These are phyloP conservation scores for Aspergillus affinis DNA, from an alignment of 495 filamentous ascomycete species.

Conservation along the genomic window DNA sequence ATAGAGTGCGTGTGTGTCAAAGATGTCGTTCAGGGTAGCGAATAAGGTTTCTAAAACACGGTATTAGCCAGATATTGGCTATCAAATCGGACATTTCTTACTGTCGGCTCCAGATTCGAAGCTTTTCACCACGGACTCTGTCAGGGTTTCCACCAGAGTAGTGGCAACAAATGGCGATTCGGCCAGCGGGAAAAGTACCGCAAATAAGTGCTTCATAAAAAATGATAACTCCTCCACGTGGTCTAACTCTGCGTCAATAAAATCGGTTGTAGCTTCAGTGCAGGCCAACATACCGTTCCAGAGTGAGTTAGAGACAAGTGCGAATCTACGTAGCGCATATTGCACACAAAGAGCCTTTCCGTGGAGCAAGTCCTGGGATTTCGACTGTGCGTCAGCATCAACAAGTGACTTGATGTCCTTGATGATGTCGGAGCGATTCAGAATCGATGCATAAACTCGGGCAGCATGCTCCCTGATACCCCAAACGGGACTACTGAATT, in stretches of 20 bases:
- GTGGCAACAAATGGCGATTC: constrained; percentile 43
- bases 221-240: constrained; percentile 29
- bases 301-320: constrained; percentile 30
- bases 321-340: constrained; percentile 45
- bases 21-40: constrained; percentile 26
- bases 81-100: constrained; percentile 14
- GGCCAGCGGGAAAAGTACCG: constrained; percentile 27
- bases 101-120: constrained; percentile 32
- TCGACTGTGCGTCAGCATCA: constrained; percentile 23
- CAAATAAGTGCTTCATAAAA: constrained; percentile 28
- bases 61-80: constrained; percentile 1
- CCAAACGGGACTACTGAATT: constrained; percentile 75
- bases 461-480: constrained; percentile 89
- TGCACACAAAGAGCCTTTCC: constrained; percentile 54
- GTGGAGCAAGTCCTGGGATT: constrained; percentile 64
- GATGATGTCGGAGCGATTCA: constrained; percentile 53
- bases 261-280: not conserved
- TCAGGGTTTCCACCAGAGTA: constrained; percentile 42
- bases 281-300: constrained; percentile 35
- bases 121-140: constrained; percentile 36
- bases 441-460: constrained; percentile 68
- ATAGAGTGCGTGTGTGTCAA: constrained; percentile 30
- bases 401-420: constrained; percentile 51
- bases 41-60: constrained; percentile 20
- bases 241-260: constrained; percentile 19